A percentile compares a stretch with the other conserved stretches of the same genome.
Conservation (phyloP, 192 early-diverging fungal genomes). For the Funneliformis mosseae region DNA sequence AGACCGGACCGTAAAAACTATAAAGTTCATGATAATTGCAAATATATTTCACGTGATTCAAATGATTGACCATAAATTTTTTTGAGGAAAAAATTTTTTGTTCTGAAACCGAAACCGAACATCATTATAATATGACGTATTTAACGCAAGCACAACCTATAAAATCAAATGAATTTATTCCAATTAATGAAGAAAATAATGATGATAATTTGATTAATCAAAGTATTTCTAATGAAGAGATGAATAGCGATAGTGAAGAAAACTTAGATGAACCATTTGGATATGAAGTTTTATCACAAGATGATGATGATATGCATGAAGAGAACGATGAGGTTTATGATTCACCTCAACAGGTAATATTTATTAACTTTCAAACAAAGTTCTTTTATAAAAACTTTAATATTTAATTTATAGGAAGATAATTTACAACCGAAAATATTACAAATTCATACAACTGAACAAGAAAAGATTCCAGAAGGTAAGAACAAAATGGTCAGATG, state of each 20-base stretch:
- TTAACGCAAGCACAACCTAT: too few species aligned
- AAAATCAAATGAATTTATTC: neutral
- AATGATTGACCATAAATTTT: too few species aligned
- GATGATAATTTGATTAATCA: neutral
- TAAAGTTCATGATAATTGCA: too few species aligned
- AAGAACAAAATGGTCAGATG: neutral
- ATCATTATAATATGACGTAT: too few species aligned
- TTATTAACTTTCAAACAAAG: neutral
- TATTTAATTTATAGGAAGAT: neutral
- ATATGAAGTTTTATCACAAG: neutral
- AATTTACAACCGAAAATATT: neutral
- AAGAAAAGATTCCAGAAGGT: slow-evolving; percentile 12
- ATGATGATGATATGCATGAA: neutral
- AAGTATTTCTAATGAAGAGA: neutral
- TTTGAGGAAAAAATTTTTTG: too few species aligned
- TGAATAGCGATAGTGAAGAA: neutral
- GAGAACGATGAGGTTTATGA: neutral
- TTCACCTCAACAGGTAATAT: neutral
- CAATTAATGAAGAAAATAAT: neutral
- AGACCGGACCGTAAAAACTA: too few species aligned
- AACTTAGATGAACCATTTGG: neutral
- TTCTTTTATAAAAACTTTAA: neutral
- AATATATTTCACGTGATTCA: too few species aligned
- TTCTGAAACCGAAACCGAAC: too few species aligned
- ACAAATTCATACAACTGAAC: neutral